A percentile compares a stretch with the other conserved stretches of the same genome.
These are phyloP conservation scores for Citrus trifoliata DNA, from an alignment of 345 rosid species.

Conservation along the genomic window DNA sequence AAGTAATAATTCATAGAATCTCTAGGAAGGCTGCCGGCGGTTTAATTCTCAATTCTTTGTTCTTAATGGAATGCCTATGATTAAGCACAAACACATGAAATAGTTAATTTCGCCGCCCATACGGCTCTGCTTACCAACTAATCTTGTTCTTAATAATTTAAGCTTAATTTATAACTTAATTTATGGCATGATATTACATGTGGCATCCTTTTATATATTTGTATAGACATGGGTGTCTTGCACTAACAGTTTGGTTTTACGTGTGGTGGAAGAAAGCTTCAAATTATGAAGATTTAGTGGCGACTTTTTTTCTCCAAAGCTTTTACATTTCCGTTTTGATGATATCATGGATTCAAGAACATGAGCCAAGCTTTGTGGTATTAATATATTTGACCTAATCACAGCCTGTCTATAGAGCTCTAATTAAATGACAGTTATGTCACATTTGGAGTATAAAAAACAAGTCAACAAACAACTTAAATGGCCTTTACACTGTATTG, in stretches of 20 bases:
- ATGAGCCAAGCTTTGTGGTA: not conserved
- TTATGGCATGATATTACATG: not conserved
- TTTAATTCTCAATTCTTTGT: not conserved
- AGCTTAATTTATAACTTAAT: not conserved
- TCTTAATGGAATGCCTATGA: not conserved
- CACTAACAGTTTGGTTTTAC: not conserved
- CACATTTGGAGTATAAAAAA: slow-evolving; percentile 7
- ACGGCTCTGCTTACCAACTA: not conserved
- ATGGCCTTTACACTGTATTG: not conserved
- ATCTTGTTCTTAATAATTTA: not conserved
- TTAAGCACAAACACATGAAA: not conserved
- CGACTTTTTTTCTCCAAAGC: not conserved
- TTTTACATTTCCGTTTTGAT: not conserved
- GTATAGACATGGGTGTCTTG: not conserved
- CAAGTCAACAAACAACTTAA: slow-evolving; percentile 14
- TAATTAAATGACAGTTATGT: slow-evolving; percentile 20
- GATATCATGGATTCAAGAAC: no score
- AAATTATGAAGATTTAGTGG: not conserved
- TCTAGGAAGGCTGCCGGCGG: not conserved
- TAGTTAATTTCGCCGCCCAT: not conserved
- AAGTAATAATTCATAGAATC: not conserved
- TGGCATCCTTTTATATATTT: slow-evolving; percentile 4
- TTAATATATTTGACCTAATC: slow-evolving; percentile 35
- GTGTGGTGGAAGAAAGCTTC: not conserved
- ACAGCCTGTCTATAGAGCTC: slow-evolving; percentile 31